These are phyloP conservation scores for Vachellia collinsii DNA, from an alignment of 306 rosid species.

Conservation along the genomic window DNA sequence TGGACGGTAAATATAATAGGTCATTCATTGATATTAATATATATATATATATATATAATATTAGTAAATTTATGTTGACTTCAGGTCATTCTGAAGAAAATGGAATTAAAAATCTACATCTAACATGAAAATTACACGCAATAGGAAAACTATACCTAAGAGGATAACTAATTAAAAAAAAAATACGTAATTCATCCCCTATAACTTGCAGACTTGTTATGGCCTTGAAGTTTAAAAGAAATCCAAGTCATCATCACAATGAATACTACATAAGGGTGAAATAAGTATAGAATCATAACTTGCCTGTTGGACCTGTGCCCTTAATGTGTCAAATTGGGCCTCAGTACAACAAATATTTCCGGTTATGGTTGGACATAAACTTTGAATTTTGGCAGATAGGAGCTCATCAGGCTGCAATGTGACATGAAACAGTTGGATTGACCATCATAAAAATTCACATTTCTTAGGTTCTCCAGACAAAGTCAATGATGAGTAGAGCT, in stretches of 20 bases:
- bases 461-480: slow-evolving; percentile 6
- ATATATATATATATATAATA: too few species aligned
- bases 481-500: neutral
- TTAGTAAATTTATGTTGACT: neutral
- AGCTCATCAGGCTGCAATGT: slow-evolving; percentile 76
- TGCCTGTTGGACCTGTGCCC: slow-evolving; percentile 93
- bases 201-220: neutral
- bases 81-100: neutral
- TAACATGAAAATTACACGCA: neutral
- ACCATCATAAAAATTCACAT: slow-evolving; percentile 17
- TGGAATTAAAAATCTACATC: too few species aligned
- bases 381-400: slow-evolving; percentile 90
- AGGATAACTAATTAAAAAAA: neutral
- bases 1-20: neutral
- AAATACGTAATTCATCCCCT: neutral
- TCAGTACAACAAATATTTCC: slow-evolving; percentile 92
- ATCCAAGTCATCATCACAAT: neutral
- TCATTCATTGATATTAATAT: neutral
- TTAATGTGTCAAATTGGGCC: slow-evolving; percentile 77
- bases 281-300: slow-evolving; percentile 33
- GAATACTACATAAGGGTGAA: neutral
- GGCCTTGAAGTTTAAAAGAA: neutral
- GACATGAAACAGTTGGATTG: slow-evolving; percentile 2
- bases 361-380: slow-evolving; percentile 79
- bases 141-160: neutral